These are phyloP conservation scores for Thalassiosira mediterranea DNA, from an alignment of 352 stramenopile species.

Conservation along the genomic window DNA sequence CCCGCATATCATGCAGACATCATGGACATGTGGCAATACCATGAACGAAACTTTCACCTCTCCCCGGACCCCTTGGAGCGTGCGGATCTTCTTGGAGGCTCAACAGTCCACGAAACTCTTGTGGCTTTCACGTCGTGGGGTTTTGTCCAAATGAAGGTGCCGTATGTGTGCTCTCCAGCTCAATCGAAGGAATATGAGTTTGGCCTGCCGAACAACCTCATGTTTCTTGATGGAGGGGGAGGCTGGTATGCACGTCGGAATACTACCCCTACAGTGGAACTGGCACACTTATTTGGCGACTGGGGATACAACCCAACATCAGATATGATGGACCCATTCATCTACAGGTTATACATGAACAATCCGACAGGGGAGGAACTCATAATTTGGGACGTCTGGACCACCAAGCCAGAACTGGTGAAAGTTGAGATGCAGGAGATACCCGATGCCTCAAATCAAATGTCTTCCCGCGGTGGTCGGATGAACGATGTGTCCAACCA, in stretches of 20 bases:
- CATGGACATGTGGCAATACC: too few relatives aligned
- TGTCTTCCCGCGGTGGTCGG: constrained; percentile 13
- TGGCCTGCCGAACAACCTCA: constrained; percentile 50
- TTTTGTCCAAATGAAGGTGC: constrained; percentile 58
- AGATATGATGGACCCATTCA: constrained; percentile 36
- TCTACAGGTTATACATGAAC: constrained; percentile 70
- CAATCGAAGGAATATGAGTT: constrained; percentile 50
- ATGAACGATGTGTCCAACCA: constrained; percentile 29
- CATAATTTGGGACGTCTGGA: constrained; percentile 64
- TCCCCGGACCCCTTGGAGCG: not conserved
- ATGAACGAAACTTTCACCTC: not conserved
- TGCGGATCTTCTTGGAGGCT: constrained; percentile 4
- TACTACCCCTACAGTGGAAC: constrained; percentile 38
- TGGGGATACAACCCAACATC: constrained; percentile 21
- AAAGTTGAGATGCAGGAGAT: constrained; percentile 25
- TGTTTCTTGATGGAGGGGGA: constrained; percentile 56
- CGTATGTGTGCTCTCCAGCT: constrained; percentile 32
- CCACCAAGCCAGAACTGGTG: constrained; percentile 62
- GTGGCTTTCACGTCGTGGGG: constrained; percentile 59
- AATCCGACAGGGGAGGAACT: constrained; percentile 62
- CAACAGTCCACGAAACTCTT: constrained; percentile 51
- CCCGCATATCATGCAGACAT: too few relatives aligned
- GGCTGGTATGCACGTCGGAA: constrained; percentile 56
- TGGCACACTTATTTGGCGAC: constrained; percentile 52
- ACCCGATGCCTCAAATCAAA: not conserved